Evolutionary conservation across 768 basidiomycete species (phyloP).

Genomic region (Mycena rebaudengoi): DNA sequence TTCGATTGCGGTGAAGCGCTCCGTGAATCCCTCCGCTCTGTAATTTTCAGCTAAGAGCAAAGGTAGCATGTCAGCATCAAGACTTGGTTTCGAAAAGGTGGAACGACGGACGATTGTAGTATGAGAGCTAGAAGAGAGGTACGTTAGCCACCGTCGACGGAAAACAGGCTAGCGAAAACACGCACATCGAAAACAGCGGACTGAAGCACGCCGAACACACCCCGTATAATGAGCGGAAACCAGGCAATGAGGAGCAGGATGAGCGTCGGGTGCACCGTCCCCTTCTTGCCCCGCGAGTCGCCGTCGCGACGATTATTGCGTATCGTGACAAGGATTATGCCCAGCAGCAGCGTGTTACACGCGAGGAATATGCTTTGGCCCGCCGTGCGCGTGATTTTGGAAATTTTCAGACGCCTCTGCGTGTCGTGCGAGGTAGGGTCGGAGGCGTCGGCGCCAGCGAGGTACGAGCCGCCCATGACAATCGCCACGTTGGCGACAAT

Average conservation of each 20-base stretch:
- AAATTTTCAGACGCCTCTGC: slow-evolving; percentile 20
- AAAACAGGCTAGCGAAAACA: slow-evolving; percentile 42
- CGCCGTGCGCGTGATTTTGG: slow-evolving; percentile 39
- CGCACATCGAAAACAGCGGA: slow-evolving; percentile 41
- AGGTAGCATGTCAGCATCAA: neutral
- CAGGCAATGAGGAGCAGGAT: slow-evolving; percentile 35
- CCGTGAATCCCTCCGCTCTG: neutral
- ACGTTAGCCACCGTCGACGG: slow-evolving; percentile 19
- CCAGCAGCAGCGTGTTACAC: slow-evolving; percentile 34
- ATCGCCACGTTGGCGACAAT: slow-evolving; percentile 43
- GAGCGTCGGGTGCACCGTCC: slow-evolving; percentile 36
- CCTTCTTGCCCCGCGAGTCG: neutral
- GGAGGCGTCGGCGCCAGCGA: slow-evolving; percentile 33
- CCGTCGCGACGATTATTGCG: slow-evolving; percentile 31
- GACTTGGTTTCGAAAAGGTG: neutral
- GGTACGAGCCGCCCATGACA: slow-evolving; percentile 40
- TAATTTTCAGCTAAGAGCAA: neutral
- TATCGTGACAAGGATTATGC: slow-evolving; percentile 37
- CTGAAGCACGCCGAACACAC: no score
- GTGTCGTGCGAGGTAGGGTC: slow-evolving; percentile 17
- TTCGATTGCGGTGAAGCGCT: slow-evolving; percentile 1
- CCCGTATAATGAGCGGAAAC: no score
- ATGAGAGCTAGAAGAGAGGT: neutral
- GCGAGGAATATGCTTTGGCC: slow-evolving; percentile 43
- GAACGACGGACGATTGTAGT: slow-evolving; percentile 1